Conservation (phyloP, 129 eudicot species). For the Oenanthe sinensis region DNA sequence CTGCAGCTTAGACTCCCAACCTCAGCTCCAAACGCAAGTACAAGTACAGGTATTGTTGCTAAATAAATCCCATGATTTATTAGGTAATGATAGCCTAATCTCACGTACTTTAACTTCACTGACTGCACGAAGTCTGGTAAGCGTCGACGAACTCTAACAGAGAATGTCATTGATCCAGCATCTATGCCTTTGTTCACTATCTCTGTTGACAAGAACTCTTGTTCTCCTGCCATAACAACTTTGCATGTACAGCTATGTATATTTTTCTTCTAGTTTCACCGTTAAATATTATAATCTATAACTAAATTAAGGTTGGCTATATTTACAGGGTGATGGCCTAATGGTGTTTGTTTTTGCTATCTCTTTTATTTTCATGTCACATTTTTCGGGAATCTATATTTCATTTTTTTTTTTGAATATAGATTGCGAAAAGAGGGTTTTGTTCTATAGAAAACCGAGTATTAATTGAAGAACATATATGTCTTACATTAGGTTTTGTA, state of each 20-base stretch:
- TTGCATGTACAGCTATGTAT: background rate
- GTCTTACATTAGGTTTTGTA: no score
- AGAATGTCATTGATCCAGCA: conserved; percentile 79
- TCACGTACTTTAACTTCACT: conserved; percentile 81
- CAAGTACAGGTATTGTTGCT: conserved; percentile 67
- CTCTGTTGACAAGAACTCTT: conserved; percentile 75
- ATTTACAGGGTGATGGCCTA: background rate
- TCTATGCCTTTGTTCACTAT: conserved; percentile 76
- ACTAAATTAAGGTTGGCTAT: no score
- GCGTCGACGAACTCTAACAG: conserved; percentile 73
- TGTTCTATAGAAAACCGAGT: no score
- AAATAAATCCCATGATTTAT: conserved; percentile 71
- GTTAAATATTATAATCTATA: background rate
- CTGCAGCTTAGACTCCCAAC: conserved; percentile 59
- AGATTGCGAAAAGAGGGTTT: no score
- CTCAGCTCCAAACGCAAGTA: conserved; percentile 65
- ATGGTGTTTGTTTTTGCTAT: no score
- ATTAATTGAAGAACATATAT: no score
- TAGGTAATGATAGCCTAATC: conserved; percentile 81
- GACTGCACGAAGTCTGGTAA: conserved; percentile 79
- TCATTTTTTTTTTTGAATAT: no score
- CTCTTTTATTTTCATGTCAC: background rate
- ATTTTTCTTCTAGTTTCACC: background rate
- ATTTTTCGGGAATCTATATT: no score
- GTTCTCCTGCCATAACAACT: conserved; percentile 39